These are phyloP conservation scores for Chrysoporthe puriensis DNA, from an alignment of 2,329 filamentous ascomycete species.

Conservation along the genomic window DNA sequence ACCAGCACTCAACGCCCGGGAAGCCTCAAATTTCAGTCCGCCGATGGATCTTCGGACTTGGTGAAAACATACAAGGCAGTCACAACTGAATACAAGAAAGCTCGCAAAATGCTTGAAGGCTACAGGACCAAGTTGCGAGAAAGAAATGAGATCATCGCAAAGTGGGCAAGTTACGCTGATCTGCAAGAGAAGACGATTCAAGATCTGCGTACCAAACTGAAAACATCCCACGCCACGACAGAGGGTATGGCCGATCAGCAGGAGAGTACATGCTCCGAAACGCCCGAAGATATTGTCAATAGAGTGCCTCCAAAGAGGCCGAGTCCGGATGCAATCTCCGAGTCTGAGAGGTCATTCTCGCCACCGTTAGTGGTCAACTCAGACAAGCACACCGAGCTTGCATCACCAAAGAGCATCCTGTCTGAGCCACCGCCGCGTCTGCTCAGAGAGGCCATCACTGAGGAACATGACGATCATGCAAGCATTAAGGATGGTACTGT, in stretches of 20 bases:
- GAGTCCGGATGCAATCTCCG: not conserved
- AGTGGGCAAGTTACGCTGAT: conserved; percentile 51
- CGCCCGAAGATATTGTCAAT: not conserved
- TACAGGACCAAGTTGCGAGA: conserved; percentile 45
- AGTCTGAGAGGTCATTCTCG: not conserved
- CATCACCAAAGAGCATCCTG: not conserved
- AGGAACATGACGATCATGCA: conserved; percentile 13
- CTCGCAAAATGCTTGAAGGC: conserved; percentile 47
- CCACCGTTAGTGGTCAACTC: not conserved
- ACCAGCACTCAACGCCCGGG: not conserved
- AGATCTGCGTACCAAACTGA: conserved; percentile 44
- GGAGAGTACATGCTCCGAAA: not conserved
- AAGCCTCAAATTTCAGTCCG: not conserved
- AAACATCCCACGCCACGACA: not conserved
- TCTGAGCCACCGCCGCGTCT: not conserved
- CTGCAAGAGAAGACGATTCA: conserved; percentile 48
- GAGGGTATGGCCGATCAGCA: not conserved
- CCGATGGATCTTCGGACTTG: not conserved
- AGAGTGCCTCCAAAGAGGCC: not conserved
- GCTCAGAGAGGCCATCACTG: not conserved
- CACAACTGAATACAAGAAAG: conserved; percentile 39
- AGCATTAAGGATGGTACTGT: not conserved
- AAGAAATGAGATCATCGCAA: conserved; percentile 46
- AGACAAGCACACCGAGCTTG: not conserved
- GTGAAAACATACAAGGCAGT: conserved; percentile 25